phyloP scores from a whole-genome alignment of 192 early-diverging fungal species.

The Neocallimastix lanati region DNA sequence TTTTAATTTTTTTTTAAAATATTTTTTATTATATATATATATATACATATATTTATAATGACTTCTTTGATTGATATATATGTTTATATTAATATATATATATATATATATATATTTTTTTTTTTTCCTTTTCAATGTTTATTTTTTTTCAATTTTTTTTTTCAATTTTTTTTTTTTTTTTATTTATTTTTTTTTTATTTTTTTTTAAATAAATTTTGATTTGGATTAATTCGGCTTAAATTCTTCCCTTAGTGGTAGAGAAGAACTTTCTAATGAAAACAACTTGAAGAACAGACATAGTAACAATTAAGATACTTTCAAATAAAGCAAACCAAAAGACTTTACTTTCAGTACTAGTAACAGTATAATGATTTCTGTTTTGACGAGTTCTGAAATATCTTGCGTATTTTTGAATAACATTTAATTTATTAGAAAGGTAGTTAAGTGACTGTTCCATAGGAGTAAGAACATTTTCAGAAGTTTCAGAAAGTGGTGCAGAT shows the following conservation, averaged over 20 bases:
- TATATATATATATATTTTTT: too few relatives aligned
- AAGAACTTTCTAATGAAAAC: constrained; percentile 89
- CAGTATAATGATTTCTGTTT: constrained; percentile 79
- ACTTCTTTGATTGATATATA: too few relatives aligned
- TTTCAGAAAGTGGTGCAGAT: constrained; percentile 11
- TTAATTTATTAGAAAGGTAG: constrained; percentile 39
- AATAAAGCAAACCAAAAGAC: constrained; percentile 85
- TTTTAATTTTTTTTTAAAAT: too few relatives aligned
- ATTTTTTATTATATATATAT: too few relatives aligned
- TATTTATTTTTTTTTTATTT: too few relatives aligned
- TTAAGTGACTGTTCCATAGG: constrained; percentile 35
- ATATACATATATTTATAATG: too few relatives aligned
- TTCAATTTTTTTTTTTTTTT: too few relatives aligned
- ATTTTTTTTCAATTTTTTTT: too few relatives aligned
- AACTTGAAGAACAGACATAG: constrained; percentile 80
- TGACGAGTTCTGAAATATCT: constrained; percentile 78
- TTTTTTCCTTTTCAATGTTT: too few relatives aligned
- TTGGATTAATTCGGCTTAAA: too few relatives aligned
- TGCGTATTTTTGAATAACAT: constrained; percentile 58
- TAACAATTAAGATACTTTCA: constrained; percentile 57
- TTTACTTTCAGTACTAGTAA: constrained; percentile 62
- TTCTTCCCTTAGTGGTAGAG: not conserved
- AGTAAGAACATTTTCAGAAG: constrained; percentile 9
- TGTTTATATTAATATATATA: too few relatives aligned
- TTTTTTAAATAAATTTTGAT: too few relatives aligned